Base-by-base conservation (phyloP, 805 yeast species). In the Ogataea neopini region DNA sequence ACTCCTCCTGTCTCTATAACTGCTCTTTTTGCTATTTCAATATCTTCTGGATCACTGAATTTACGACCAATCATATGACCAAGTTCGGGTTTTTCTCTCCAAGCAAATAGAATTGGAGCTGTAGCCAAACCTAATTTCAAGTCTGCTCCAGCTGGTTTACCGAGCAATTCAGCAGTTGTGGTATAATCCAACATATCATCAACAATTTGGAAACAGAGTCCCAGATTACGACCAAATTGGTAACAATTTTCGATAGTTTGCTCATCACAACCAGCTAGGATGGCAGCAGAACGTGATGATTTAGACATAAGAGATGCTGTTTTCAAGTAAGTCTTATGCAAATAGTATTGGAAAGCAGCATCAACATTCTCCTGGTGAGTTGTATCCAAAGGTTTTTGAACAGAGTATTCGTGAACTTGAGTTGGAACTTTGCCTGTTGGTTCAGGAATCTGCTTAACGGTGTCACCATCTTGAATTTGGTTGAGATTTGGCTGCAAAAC, bases 121-220 rank as follows among this genome's bases (percentile, higher is more conserved):
- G 99, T 94, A 1, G 98, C 98, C 57, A 94, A 76, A 0, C 99
- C 99, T 37, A 94, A 74, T 65, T 91, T 82, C 57, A 94, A 75
- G 69, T 94, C 99, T 3, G 97, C 97, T 58, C 94, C 96, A 7
- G 96, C 84, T 2, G 99, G 98, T 67, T 94, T 94, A 30, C 99
- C 99, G 48, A 94, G 71, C 43, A 87, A 81, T 35, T 80, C 80
- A 15, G 88, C 88, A 25, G 91, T 81, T n/a, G 89, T 83, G 0
- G 97, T 89, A 66, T 88, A 94, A 69, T 94, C 99, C 54, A 94
- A 77, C 84, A 92, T 83, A 67, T 94, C 99, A 69, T 94, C 99
- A 15, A 94, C 95, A 49, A 94, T 77, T 70, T 92, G 99, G 77
- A 94, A 94, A 63, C 97, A 94, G 33, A 94, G 77, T 0, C 99